Percentiles rank a stretch among this genome's conserved stretches.
Evolutionary conservation across 805 yeast species (phyloP).

Genomic region (Zygoascus ofunaensis): DNA sequence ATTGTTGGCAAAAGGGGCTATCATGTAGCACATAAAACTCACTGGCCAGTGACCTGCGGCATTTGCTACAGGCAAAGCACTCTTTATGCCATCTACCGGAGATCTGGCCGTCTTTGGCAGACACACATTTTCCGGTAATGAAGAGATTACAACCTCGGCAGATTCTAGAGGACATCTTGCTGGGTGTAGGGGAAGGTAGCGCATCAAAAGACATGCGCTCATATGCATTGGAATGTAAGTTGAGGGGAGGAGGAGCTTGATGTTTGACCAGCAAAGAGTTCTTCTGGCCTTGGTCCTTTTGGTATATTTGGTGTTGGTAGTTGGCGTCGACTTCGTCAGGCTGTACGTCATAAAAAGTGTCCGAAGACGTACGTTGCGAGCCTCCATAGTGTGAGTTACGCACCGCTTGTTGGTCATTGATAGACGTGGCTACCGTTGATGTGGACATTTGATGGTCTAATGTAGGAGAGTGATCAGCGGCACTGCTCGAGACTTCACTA

Average conservation of each 20-base stretch:
- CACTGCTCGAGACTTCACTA: neutral
- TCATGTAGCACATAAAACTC: slow-evolving; percentile 63
- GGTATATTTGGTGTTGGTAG: neutral
- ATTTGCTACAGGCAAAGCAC: slow-evolving; percentile 70
- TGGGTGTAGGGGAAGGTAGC: neutral
- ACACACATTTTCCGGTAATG: slow-evolving; percentile 60
- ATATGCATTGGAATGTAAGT: neutral
- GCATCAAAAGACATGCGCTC: neutral
- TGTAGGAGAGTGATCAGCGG: neutral
- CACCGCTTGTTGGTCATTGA: neutral
- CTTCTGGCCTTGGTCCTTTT: neutral
- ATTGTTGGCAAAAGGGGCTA: slow-evolving; percentile 70
- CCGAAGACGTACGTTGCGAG: neutral
- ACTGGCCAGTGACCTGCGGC: slow-evolving; percentile 40
- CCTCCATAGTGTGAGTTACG: neutral
- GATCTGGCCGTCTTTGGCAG: slow-evolving; percentile 60
- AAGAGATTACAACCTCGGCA: slow-evolving; percentile 62
- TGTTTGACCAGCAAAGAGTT: neutral
- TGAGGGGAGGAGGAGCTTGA: neutral
- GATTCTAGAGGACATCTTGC: slow-evolving; percentile 7
- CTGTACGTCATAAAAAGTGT: neutral
- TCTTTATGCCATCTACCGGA: slow-evolving; percentile 86
- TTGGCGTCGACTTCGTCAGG: neutral
- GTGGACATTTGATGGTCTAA: neutral
- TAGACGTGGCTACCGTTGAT: neutral